phyloP scores from a whole-genome alignment of 2,329 filamentous ascomycete species.

The Alternaria ethzedia region DNA sequence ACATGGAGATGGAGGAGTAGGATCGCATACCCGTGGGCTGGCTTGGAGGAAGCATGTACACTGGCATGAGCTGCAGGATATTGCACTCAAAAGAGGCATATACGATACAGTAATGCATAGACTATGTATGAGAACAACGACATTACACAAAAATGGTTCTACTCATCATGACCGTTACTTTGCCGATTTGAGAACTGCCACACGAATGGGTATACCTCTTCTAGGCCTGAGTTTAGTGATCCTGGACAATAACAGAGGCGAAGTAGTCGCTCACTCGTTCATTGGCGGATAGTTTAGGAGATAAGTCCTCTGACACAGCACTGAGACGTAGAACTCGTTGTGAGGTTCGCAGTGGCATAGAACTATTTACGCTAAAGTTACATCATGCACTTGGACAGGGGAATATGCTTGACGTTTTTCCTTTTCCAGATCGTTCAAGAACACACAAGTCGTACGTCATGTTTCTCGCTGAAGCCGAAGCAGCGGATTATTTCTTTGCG shows the following conservation, averaged over 20 bases:
- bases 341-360: neutral
- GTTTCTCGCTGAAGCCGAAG: neutral
- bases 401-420: neutral
- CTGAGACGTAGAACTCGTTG: neutral
- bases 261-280: neutral
- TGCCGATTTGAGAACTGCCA: neutral
- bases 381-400: neutral
- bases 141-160: neutral
- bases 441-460: neutral
- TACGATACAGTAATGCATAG: slow-evolving; percentile 18
- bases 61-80: neutral
- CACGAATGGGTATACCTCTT: neutral
- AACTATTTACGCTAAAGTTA: neutral
- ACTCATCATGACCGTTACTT: neutral
- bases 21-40: neutral
- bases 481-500: neutral
- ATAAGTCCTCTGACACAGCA: neutral
- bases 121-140: slow-evolving; percentile 22
- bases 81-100: slow-evolving; percentile 1
- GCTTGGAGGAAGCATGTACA: neutral
- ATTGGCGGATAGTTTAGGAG: neutral
- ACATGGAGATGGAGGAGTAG: slow-evolving; percentile 34
- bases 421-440: neutral
- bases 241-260: neutral
- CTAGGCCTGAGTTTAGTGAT: neutral